Evolutionary conservation across 2,329 filamentous ascomycete genomes (phyloP).

Genomic region (Lachnellula cervina): DNA sequence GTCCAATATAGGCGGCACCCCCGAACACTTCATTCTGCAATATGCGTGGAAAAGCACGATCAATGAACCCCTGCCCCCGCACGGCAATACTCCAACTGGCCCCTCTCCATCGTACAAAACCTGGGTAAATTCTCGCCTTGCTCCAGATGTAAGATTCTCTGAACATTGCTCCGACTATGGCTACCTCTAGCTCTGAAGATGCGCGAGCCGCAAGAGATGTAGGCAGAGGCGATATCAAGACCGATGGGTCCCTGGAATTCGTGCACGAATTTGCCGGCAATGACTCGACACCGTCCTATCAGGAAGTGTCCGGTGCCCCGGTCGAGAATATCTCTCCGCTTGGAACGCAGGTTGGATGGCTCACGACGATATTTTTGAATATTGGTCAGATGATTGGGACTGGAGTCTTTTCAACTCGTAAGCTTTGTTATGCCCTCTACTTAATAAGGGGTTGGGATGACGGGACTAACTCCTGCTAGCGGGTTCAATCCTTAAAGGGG

Average conservation of each 20-base stretch:
- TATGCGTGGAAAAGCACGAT: background rate
- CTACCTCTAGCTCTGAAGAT: background rate
- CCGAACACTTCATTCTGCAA: background rate
- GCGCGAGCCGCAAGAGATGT: constrained; percentile 1
- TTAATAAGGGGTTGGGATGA: too few species aligned
- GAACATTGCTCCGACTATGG: background rate
- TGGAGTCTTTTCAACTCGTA: constrained; percentile 61
- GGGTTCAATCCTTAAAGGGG: constrained; percentile 51
- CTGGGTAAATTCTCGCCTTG: background rate
- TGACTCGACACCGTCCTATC: constrained; percentile 42
- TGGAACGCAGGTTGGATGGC: constrained; percentile 52
- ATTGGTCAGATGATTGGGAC: constrained; percentile 60
- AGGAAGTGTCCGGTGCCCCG: constrained; percentile 58
- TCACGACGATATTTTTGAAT: constrained; percentile 56
- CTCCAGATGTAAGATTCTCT: background rate
- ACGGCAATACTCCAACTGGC: background rate
- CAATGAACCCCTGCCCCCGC: background rate
- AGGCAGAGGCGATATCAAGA: constrained; percentile 8
- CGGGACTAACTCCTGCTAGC: constrained; percentile 36
- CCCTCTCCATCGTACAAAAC: background rate
- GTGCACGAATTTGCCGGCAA: constrained; percentile 39
- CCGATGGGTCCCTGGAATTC: constrained; percentile 4
- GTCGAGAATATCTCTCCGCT: constrained; percentile 55
- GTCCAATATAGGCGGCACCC: background rate
- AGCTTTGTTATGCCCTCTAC: constrained; percentile 19